These are phyloP conservation scores for Willaertia magna DNA, from an alignment of 208 protist species.

Conservation along the genomic window DNA sequence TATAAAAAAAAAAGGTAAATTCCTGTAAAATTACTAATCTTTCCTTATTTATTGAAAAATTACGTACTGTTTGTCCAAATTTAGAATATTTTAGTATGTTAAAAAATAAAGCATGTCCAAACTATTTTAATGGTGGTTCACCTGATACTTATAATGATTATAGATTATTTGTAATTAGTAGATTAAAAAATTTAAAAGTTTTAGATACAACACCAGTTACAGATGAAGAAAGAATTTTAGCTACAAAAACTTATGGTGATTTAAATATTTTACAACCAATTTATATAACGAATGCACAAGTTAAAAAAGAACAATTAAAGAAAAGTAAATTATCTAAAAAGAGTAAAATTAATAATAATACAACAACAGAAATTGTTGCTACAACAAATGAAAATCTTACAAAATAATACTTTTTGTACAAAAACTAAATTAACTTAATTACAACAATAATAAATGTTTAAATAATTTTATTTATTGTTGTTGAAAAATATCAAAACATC, in stretches of 20 bases:
- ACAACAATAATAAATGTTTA: too few relatives aligned
- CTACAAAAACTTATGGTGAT: neutral
- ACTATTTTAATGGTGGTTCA: neutral
- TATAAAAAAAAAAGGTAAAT: too few relatives aligned
- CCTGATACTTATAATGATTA: neutral
- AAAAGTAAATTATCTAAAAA: too few relatives aligned
- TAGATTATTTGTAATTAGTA: neutral
- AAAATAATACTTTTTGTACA: too few relatives aligned
- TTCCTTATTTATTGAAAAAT: neutral
- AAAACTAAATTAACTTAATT: too few relatives aligned
- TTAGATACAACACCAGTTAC: neutral
- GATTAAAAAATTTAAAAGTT: neutral
- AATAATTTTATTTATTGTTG: too few relatives aligned
- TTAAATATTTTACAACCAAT: neutral
- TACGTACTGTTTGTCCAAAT: neutral
- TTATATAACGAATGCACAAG: too few relatives aligned
- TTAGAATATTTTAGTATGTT: neutral
- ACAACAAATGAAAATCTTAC: too few relatives aligned
- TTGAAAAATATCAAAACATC: neutral
- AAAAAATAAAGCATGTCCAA: constrained; percentile 8
- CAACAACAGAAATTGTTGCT: too few relatives aligned
- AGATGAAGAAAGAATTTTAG: neutral
- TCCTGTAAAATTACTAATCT: neutral
- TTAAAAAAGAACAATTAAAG: too few relatives aligned
- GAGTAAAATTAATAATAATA: too few relatives aligned